Evolutionary conservation across 352 stramenopile genomes (phyloP).

Genomic region (Thalassiosira livingstoniorum): DNA sequence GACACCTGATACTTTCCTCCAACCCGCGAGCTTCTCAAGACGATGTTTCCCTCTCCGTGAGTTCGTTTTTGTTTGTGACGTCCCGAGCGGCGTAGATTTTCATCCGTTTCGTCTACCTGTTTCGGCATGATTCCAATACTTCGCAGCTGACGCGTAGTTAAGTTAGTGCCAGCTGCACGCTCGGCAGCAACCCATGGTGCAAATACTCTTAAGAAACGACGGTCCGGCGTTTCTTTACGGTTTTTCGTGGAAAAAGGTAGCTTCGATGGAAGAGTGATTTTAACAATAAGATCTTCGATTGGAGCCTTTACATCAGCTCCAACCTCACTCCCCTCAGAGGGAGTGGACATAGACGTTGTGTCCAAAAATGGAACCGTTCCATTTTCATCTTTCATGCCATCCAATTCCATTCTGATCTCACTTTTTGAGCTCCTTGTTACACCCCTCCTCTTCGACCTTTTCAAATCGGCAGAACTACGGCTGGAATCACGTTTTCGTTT

Average conservation of each 20-base stretch:
- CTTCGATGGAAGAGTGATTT: conserved; percentile 36
- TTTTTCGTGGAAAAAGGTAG: conserved; percentile 1
- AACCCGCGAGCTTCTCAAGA: conserved; percentile 26
- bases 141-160: conserved; percentile 39
- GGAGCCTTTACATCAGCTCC: background rate
- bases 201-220: conserved; percentile 36
- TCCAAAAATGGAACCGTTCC: background rate
- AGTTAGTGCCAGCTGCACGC: conserved; percentile 18
- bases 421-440: background rate
- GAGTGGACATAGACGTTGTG: background rate
- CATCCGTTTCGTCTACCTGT: conserved; percentile 4
- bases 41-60: conserved; percentile 39
- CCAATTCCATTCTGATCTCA: background rate
- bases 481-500: conserved; percentile 5
- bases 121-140: conserved; percentile 36
- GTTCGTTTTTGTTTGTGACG: conserved; percentile 10
- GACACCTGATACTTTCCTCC: conserved; percentile 43
- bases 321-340: background rate
- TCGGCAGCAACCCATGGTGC: conserved; percentile 47
- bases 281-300: conserved; percentile 34
- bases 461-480: background rate
- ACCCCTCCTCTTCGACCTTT: background rate
- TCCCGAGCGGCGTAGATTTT: conserved; percentile 32
- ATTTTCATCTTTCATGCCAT: background rate
- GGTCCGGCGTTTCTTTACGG: conserved; percentile 5